phyloP scores from a whole-genome alignment of 768 basidiomycete species.

The Rhodotorula sphaerocarpa region DNA sequence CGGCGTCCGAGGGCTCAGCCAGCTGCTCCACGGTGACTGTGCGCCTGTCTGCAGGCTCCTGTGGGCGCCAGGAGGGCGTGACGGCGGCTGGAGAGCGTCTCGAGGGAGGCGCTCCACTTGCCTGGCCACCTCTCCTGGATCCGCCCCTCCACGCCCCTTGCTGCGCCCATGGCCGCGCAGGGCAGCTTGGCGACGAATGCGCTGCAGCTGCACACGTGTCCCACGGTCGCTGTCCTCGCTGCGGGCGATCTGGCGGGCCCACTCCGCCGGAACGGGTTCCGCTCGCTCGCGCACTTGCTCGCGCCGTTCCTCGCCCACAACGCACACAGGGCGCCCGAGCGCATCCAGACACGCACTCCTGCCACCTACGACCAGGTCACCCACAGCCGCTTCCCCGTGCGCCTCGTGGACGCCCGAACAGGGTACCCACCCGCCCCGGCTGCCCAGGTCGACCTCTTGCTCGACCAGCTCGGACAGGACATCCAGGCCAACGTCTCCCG shows the following conservation, averaged over 20 bases:
- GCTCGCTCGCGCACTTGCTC: constrained; percentile 8
- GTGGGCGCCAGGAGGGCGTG: too few species aligned
- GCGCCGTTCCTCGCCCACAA: not conserved
- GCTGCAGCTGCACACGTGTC: constrained; percentile 6
- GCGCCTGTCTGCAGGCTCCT: too few species aligned
- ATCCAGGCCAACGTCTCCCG: not conserved
- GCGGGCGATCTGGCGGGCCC: not conserved
- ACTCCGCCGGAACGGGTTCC: not conserved
- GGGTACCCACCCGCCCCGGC: not conserved
- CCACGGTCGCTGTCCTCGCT: constrained; percentile 5
- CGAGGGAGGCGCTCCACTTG: too few species aligned
- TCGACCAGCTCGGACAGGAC: constrained; percentile 9
- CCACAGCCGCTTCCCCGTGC: constrained; percentile 3
- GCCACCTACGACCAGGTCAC: not conserved
- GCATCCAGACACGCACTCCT: constrained; percentile 1
- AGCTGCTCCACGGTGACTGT: too few species aligned
- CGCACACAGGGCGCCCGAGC: not conserved
- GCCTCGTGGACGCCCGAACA: not conserved
- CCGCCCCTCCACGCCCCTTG: too few species aligned
- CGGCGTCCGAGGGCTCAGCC: too few species aligned
- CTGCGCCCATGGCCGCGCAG: too few species aligned
- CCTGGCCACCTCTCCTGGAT: too few species aligned
- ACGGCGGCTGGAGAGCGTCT: too few species aligned
- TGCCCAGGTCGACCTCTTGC: constrained; percentile 25
- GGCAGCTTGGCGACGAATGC: too few species aligned